Base-by-base conservation (phyloP, 164 flowering plant species). In the Pachysandra terminalis region DNA sequence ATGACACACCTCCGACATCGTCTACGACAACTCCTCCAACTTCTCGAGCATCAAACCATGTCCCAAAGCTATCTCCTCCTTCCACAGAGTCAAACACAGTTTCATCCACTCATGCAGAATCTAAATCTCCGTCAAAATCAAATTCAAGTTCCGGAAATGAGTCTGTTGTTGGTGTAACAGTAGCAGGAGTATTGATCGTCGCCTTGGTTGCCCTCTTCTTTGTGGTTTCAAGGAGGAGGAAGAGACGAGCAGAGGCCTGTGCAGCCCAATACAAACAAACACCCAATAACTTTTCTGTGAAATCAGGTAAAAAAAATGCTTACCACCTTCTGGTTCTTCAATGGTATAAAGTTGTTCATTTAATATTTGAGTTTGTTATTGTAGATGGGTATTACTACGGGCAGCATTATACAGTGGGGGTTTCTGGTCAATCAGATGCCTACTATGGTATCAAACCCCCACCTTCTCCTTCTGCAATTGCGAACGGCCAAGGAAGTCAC, bases 181-280 rank as follows among this genome's bases (percentile, higher is more conserved):
- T 78, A 16, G 82, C 81, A 7, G 81, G 83, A 40, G 74, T 78
- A 13, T 23, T 78, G 26, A 15, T 84, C 35, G 28, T 86, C 15
- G 70, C 65, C 6, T 41, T 78, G 9, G 17, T 82, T 24, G 83
- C 81, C 19, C 1, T 82, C 40, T 45, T 79, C 59, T 80, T 81
- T 21, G 22, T 81, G 4, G 32, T 65, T 9, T 13, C 35, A 21
- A 75, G 75, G 28, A 70, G 73, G 76, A 82, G 53, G 72, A 83
- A 65, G 71, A 80, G 68, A 72, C 73, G 51, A 40, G 55, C 41
- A 45, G 63, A 63, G 9, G n/a, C 49, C 40, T 75, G 54, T 58
- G 21, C 58, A 7, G 56, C 54, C 21, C 76, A 52, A 56, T 72
- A 76, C 69, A 57, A 56, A 59, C 75, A 75, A 37, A 40, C 83